phyloP scores from a whole-genome alignment of 768 basidiomycete genomes.

The Lentinula guzmanii region DNA sequence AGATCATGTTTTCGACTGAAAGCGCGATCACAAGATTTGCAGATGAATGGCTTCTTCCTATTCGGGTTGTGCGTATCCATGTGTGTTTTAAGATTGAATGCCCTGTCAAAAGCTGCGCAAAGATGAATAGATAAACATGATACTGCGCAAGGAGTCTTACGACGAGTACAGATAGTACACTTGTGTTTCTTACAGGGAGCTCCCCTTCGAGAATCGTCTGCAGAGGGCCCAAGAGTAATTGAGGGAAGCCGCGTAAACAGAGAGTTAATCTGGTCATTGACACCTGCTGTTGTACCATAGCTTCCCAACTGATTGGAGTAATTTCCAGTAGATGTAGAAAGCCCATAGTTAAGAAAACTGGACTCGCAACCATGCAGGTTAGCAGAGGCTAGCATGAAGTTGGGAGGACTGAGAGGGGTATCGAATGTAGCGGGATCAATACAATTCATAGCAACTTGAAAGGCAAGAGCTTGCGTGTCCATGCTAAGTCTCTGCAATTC shows the following conservation, averaged over 20 bases:
- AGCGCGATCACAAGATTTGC: slow-evolving; percentile 80
- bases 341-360: slow-evolving; percentile 65
- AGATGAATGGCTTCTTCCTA: slow-evolving; percentile 82
- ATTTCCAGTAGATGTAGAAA: slow-evolving; percentile 33
- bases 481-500: slow-evolving; percentile 61
- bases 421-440: slow-evolving; percentile 46
- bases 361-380: slow-evolving; percentile 36
- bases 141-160: slow-evolving; percentile 28
- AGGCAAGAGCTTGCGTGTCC: slow-evolving; percentile 28
- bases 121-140: slow-evolving; percentile 2
- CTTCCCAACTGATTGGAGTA: slow-evolving; percentile 45
- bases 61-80: slow-evolving; percentile 88
- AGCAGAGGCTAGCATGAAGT: slow-evolving; percentile 23
- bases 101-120: slow-evolving; percentile 7
- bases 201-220: slow-evolving; percentile 38
- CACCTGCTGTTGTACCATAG: slow-evolving; percentile 24
- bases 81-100: slow-evolving; percentile 3
- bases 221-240: slow-evolving; percentile 31
- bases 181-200: slow-evolving; percentile 77
- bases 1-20: slow-evolving; percentile 95
- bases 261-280: slow-evolving; percentile 41
- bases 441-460: slow-evolving; percentile 18
- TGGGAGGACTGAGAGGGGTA: slow-evolving; percentile 41
- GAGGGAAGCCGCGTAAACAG: slow-evolving; percentile 42
- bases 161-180: slow-evolving; percentile 68